Percentiles rank a stretch among this genome's conserved stretches.
Conservation (phyloP, 2,329 filamentous ascomycete species). For the Macrophomina pseudophaseolina region DNA sequence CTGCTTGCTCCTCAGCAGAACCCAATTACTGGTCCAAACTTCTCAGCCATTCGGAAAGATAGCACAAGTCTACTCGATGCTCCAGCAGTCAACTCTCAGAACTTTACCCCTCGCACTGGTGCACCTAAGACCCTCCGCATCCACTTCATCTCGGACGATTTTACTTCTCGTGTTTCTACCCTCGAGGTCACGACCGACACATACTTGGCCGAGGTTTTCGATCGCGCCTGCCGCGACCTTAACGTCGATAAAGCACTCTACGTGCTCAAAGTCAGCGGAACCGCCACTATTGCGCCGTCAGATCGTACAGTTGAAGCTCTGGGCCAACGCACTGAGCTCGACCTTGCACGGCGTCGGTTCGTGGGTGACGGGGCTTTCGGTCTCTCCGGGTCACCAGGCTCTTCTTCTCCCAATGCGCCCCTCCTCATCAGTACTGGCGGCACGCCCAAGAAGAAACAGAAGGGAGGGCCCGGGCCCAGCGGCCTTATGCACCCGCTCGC, state of each 20-base stretch:
- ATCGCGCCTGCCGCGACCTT: conserved; percentile 76
- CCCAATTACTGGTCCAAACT: conserved; percentile 57
- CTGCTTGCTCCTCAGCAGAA: conserved; percentile 50
- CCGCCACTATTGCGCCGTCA: conserved; percentile 74
- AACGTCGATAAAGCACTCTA: conserved; percentile 80
- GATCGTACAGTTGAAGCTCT: conserved; percentile 82
- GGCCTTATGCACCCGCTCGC: conserved; percentile 68
- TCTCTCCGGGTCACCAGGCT: conserved; percentile 71
- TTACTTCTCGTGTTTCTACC: conserved; percentile 72
- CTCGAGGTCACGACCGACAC: conserved; percentile 81
- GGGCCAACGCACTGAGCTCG: conserved; percentile 74
- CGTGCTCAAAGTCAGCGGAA: conserved; percentile 76
- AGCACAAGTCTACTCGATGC: conserved; percentile 50
- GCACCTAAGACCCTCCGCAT: conserved; percentile 74
- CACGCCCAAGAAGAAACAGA: conserved; percentile 56
- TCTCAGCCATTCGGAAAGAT: conserved; percentile 53
- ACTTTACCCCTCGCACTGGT: conserved; percentile 63
- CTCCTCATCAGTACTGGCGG: conserved; percentile 61
- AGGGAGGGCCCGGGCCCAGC: conserved; percentile 60
- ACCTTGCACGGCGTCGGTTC: conserved; percentile 76
- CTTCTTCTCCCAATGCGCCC: conserved; percentile 71
- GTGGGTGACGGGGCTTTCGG: conserved; percentile 74
- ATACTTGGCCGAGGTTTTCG: conserved; percentile 81
- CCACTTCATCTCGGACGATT: conserved; percentile 72
- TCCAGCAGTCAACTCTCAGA: conserved; percentile 48